Evolutionary conservation across 257 asterid species (phyloP).

Genomic region (Solanum acaule): DNA sequence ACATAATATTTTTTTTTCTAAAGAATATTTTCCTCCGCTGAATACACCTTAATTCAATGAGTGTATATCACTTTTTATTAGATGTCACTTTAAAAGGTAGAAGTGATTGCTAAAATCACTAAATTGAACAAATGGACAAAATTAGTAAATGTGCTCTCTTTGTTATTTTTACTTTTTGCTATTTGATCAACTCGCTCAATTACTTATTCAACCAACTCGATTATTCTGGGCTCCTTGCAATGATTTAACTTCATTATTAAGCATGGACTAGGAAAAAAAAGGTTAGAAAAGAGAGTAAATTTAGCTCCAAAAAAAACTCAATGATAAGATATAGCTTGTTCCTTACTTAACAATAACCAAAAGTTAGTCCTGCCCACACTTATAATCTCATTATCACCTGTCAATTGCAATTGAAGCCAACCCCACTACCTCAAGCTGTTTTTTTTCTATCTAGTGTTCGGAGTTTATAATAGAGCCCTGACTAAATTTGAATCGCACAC

Average conservation of each 20-base stretch:
- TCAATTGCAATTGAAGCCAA: background rate
- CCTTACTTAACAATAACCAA: background rate
- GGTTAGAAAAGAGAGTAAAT: background rate
- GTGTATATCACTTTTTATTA: background rate
- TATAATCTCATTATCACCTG: background rate
- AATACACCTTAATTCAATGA: background rate
- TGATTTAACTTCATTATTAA: background rate
- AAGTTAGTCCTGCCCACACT: background rate
- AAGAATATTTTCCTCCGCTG: background rate
- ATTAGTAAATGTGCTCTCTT: background rate
- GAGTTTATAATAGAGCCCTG: rapidly evolving
- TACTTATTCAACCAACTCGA: background rate
- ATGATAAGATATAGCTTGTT: background rate
- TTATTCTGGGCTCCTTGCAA: background rate
- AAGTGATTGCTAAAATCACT: background rate
- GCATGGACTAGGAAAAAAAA: too few relatives aligned
- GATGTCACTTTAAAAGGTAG: background rate
- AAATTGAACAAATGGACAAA: background rate
- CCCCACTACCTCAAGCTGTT: background rate
- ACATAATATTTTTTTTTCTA: too few relatives aligned
- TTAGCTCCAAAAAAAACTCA: background rate
- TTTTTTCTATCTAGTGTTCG: too few relatives aligned
- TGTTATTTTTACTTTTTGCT: too few relatives aligned
- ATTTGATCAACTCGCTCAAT: background rate
- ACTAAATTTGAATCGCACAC: rapidly evolving